Percentiles rank a stretch among this genome's conserved stretches.
Conservation (phyloP, 768 basidiomycete species). For the Galerina marginata region DNA sequence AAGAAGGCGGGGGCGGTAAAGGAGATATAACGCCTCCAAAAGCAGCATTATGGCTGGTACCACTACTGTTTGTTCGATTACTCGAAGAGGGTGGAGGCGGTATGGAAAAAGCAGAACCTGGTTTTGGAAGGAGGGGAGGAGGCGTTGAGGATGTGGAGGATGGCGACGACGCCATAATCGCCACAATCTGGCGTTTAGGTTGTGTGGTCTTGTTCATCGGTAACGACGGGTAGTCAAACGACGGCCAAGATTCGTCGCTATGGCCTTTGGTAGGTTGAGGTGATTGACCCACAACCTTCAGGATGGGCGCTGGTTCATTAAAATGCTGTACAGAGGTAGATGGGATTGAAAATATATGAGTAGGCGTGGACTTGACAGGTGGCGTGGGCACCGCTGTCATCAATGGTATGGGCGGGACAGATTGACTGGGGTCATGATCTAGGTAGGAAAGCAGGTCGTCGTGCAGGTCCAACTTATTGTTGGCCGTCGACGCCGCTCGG, state of each 20-base stretch:
- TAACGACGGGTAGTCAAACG: slow-evolving; percentile 24
- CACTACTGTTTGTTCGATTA: slow-evolving; percentile 6
- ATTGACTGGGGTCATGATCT: slow-evolving; percentile 14
- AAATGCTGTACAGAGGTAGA: not conserved
- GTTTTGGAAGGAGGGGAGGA: slow-evolving; percentile 21
- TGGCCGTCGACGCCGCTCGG: not conserved
- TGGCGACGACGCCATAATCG: slow-evolving; percentile 37
- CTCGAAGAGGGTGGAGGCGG: slow-evolving; percentile 21
- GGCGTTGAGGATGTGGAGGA: slow-evolving; percentile 23
- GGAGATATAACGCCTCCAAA: slow-evolving; percentile 17
- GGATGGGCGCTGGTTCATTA: not conserved
- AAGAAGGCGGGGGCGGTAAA: slow-evolving; percentile 34
- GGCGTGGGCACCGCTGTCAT: slow-evolving; percentile 18
- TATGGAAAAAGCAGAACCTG: slow-evolving; percentile 12
- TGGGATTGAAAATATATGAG: not conserved
- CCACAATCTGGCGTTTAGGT: slow-evolving; percentile 24
- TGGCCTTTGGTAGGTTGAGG: not conserved
- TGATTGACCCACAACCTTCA: not conserved
- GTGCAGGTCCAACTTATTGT: not conserved
- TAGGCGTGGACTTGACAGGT: slow-evolving; percentile 16
- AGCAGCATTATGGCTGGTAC: not conserved
- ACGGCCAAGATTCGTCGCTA: slow-evolving; percentile 20
- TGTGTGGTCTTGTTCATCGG: slow-evolving; percentile 16
- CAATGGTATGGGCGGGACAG: slow-evolving; percentile 2
- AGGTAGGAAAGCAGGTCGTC: slow-evolving; percentile 37